A percentile compares a stretch with the other conserved stretches of the same genome.
Conservation (phyloP, 352 stramenopile genomes). For the Phytophthora melonis region DNA sequence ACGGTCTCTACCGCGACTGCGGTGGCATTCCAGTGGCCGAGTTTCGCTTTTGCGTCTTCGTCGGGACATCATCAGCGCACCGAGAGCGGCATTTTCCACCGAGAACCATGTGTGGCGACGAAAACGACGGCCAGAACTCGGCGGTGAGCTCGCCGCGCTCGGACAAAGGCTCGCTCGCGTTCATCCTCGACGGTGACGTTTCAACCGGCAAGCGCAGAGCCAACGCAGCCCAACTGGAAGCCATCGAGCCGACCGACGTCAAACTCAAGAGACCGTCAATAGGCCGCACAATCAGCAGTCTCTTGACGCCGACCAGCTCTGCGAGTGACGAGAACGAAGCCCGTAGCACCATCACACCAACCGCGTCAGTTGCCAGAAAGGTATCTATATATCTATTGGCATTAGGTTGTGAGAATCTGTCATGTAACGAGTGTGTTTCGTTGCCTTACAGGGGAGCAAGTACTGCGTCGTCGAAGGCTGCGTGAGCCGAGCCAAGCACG, state of each 20-base stretch:
- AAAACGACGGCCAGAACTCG: slow-evolving; percentile 20
- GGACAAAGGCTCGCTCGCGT: slow-evolving; percentile 52
- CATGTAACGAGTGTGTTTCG: background rate
- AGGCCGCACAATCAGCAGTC: slow-evolving; percentile 20
- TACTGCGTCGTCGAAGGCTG: slow-evolving; percentile 51
- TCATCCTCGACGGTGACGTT: slow-evolving; percentile 43
- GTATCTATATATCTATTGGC: slow-evolving; percentile 5
- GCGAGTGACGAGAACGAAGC: slow-evolving; percentile 19
- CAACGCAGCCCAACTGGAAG: slow-evolving; percentile 1
- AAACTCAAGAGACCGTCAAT: slow-evolving; percentile 18
- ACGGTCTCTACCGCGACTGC: slow-evolving; percentile 35
- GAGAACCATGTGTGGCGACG: slow-evolving; percentile 26
- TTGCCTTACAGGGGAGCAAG: slow-evolving; percentile 40
- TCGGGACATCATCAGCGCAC: slow-evolving; percentile 28
- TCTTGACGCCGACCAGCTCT: slow-evolving; percentile 12
- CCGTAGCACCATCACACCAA: slow-evolving; percentile 12
- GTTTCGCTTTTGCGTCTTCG: slow-evolving; percentile 40
- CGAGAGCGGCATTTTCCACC: slow-evolving; percentile 15
- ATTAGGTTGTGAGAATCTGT: background rate
- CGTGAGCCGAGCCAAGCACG: slow-evolving; percentile 45
- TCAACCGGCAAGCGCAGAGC: slow-evolving; percentile 6
- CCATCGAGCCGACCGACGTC: background rate
- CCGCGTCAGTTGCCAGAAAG: slow-evolving; percentile 22
- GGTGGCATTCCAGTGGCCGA: background rate
- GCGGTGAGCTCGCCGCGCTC: slow-evolving; percentile 26